A percentile compares a stretch with the other conserved stretches of the same genome.
These are phyloP conservation scores for Arthrocladium fulminans DNA, from an alignment of 2,329 filamentous ascomycete genomes.

Conservation along the genomic window DNA sequence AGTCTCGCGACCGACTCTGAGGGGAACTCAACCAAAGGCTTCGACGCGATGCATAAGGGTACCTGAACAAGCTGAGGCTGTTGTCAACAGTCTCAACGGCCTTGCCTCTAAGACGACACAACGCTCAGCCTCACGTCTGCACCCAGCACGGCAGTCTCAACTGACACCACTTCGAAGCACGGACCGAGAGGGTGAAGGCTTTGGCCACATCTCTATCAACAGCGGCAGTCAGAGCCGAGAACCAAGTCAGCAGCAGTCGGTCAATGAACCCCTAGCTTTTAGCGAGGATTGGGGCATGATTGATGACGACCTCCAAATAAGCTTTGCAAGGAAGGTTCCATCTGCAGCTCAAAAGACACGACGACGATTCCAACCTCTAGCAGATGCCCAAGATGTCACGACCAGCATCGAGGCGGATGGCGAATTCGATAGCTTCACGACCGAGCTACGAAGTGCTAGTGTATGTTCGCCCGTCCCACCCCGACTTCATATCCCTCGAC, in stretches of 20 bases:
- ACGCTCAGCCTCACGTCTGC: background rate
- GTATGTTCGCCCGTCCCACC: background rate
- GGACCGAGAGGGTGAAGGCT: background rate
- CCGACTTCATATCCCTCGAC: background rate
- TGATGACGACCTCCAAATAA: background rate
- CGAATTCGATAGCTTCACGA: background rate
- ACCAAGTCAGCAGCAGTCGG: background rate
- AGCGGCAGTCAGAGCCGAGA: background rate
- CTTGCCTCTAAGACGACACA: background rate
- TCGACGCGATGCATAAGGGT: too few species aligned
- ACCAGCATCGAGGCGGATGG: background rate
- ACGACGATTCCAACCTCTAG: background rate
- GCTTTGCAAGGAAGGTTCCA: background rate
- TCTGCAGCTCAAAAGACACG: background rate
- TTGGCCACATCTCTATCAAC: background rate
- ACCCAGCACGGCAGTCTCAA: too few species aligned
- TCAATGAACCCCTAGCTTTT: background rate
- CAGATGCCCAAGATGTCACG: background rate
- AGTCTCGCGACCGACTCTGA: background rate
- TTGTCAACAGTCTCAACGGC: background rate
- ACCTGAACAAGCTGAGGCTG: background rate
- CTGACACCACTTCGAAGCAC: background rate
- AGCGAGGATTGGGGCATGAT: constrained; percentile 1
- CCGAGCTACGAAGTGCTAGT: background rate
- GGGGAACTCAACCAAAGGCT: too few species aligned